Conservation (phyloP, 2,329 filamentous ascomycete genomes). For the Furcasterigmium furcatum region DNA sequence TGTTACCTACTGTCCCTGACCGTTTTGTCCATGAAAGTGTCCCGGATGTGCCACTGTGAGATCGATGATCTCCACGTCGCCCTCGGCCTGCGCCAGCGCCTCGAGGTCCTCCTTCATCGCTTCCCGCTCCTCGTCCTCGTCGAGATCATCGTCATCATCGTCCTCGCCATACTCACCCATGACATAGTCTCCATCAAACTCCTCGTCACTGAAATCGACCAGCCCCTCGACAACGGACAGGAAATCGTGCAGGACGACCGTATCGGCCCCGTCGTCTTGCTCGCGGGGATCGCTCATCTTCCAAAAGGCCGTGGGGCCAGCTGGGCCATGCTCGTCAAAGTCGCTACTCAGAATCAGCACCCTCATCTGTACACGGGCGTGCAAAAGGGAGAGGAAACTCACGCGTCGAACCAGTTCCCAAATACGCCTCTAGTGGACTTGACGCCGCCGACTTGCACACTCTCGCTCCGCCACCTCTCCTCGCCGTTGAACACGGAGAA, state of each 20-base stretch:
- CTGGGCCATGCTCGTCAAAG: conserved; percentile 65
- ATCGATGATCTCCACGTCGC: conserved; percentile 10
- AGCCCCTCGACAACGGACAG: conserved; percentile 15
- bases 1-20: not conserved
- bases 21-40: not conserved
- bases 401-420: conserved; percentile 78
- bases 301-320: conserved; percentile 75
- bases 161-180: conserved; percentile 18
- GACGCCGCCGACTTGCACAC: conserved; percentile 69
- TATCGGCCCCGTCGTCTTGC: conserved; percentile 16
- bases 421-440: conserved; percentile 64
- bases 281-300: conserved; percentile 44
- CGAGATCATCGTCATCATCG: conserved; percentile 23
- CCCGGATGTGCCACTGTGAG: not conserved
- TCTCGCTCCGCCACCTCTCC: conserved; percentile 74
- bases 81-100: conserved; percentile 10
- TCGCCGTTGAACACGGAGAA: conserved; percentile 61
- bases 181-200: conserved; percentile 17
- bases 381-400: conserved; percentile 15
- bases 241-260: conserved; percentile 13
- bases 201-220: conserved; percentile 16
- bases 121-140: conserved; percentile 18
- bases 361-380: too few species aligned
- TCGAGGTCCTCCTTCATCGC: conserved; percentile 19
- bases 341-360: conserved; percentile 34